Base-by-base conservation (phyloP, 768 basidiomycete genomes). In the Auricularia heimuer region DNA sequence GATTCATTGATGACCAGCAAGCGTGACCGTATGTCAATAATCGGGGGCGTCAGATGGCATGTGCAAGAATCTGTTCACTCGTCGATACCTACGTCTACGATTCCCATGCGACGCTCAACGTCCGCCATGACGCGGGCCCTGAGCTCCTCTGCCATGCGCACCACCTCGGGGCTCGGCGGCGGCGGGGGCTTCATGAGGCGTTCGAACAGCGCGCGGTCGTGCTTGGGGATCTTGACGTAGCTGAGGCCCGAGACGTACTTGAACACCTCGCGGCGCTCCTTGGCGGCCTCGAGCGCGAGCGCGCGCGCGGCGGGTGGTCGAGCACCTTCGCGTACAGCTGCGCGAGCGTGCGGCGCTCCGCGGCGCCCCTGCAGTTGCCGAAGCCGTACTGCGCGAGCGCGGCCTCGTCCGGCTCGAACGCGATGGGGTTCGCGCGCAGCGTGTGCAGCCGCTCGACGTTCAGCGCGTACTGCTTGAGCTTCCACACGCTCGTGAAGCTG, bases 261-360 rank as follows among this genome's bases (percentile, higher is more conserved):
- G 54, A 71, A 74, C 8, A 77, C 65, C 24, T 69, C 66, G 18
- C 79, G 78, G 34, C 68, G 58, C 18, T 77, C 68, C 36, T 71
- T 73, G 1, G 77, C 78, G 33, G 73, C 65, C 63, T 80, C 78
- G 21, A 81, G 72, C 34, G 70, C 68, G 16, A 77, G 66, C 7
- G 78, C 75, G 62, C 73, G 68, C 18, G 63, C 70, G 12, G 68
- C 35, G 2, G 62, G 18, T 67, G 68, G 54, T 65, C 65, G 64
- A 80, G 77, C 51, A 76, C 69, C n/a, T 62, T 62, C 42, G 65
- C 73, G 71, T 80, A 79, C 4, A 74, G 56, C 2, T 68, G 71
- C 54, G 72, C 74, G 63, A 80, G 68, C 35, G 70, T 66, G 36
- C 68, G 58, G 11, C 62, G 60, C 56, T 78, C 76, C 24, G 63